A percentile compares a stretch with the other conserved stretches of the same genome.
These are phyloP conservation scores for Backusella mclennaniae DNA, from an alignment of 192 early-diverging fungal species.

Conservation along the genomic window DNA sequence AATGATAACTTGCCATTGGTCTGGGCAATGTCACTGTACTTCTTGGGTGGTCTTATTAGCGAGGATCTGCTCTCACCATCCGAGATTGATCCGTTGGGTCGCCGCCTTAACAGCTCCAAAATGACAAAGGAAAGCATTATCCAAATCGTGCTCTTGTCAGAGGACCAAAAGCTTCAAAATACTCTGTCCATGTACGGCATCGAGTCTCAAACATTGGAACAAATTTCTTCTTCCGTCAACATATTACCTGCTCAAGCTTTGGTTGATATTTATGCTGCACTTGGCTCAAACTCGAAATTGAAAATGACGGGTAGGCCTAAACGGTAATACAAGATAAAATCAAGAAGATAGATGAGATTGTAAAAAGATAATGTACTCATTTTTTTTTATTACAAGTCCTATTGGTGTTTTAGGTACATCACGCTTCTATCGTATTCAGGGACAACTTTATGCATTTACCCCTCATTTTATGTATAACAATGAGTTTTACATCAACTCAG, in stretches of 20 bases:
- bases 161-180: conserved; percentile 66
- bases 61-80: conserved; percentile 74
- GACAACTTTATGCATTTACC: conserved; percentile 77
- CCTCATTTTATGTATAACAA: conserved; percentile 86
- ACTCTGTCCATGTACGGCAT: conserved; percentile 69
- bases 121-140: conserved; percentile 58
- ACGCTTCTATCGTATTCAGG: conserved; percentile 78
- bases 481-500: conserved; percentile 81
- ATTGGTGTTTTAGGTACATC: conserved; percentile 77
- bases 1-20: conserved; percentile 87
- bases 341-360: neutral
- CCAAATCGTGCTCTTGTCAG: conserved; percentile 75
- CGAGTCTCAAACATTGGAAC: conserved; percentile 73
- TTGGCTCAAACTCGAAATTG: conserved; percentile 74
- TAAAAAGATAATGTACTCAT: neutral
- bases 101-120: conserved; percentile 57
- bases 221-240: conserved; percentile 57
- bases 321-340: conserved; percentile 18
- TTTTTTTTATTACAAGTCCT: conserved; percentile 40
- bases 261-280: conserved; percentile 67
- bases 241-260: conserved; percentile 70
- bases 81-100: conserved; percentile 80
- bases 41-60: conserved; percentile 69
- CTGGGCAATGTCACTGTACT: conserved; percentile 82
- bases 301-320: conserved; percentile 74